Base-by-base conservation (phyloP, 306 rosid genomes). In the Vigna hirtella region DNA sequence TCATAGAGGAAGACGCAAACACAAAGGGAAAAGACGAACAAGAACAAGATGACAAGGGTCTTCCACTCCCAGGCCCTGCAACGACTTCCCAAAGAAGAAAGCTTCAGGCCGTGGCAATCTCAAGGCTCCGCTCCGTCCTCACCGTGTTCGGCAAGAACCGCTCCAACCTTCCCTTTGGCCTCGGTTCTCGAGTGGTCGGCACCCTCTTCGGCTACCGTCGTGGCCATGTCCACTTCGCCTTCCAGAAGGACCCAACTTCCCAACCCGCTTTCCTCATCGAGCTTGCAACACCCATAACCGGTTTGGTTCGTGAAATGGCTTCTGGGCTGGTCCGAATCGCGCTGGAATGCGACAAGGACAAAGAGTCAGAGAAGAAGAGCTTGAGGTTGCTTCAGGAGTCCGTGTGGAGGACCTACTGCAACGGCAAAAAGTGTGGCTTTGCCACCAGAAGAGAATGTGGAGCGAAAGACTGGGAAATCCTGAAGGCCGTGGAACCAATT, bases 271-370 rank as follows among this genome's bases (percentile, higher is more conserved):
- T 96, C 81, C 63, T 96, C 42, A 88, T 96, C 30, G 99, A 93
- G 84, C 97, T 96, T 0, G 97, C 97, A 30, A 96, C 99, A 0
- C 99, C 99, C 10, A 93, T 96, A 1, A 90, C 92, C 57, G 96
- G 93, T 36, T 64, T 96, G 81, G 99, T 96, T 55, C 88, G 89
- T n/a, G 99, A 96, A 89, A 93, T 96, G 99, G 99, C 98, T 2
- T 93, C 99, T 26, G 99, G 99, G 83, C 80, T 96, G 53, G 99
- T 96, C 26, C 71, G 99, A 86, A 96, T 96, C 53, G 99, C 98
- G 1, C 79, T 96, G 73, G 99, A 96, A 66, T 96, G 99, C 61
- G 97, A 96, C 49, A 89, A 86, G 58, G 90, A 65, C 40, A 90
- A 82, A 70, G 90, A 86, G 6, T 78, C 80, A 32, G 87, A 82